A percentile compares a stretch with the other conserved stretches of the same genome.
Evolutionary conservation across 768 basidiomycete species (phyloP).

Genomic region (Boletus vermiculosoides): DNA sequence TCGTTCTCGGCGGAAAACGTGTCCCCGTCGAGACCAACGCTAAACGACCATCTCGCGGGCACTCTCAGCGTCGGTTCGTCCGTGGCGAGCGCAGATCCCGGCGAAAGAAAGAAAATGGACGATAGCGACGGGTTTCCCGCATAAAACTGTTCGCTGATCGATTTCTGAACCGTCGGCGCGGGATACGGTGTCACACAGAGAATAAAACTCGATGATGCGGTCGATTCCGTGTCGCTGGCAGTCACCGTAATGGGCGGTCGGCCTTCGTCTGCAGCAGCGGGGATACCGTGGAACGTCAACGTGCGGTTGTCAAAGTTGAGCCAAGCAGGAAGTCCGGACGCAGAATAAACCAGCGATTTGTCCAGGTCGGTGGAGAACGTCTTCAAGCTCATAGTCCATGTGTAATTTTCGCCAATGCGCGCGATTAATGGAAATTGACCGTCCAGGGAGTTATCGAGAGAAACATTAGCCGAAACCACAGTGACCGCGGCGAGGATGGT

Average conservation of each 20-base stretch:
- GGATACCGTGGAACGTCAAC: constrained; percentile 67
- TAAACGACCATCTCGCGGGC: constrained; percentile 85
- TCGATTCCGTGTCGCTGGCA: constrained; percentile 53
- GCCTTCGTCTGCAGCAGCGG: constrained; percentile 61
- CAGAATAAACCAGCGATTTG: constrained; percentile 48
- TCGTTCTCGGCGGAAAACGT: constrained; percentile 53
- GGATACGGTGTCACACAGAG: constrained; percentile 57
- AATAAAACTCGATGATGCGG: constrained; percentile 51
- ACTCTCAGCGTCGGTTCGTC: constrained; percentile 62
- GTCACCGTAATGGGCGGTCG: constrained; percentile 57
- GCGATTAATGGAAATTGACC: constrained; percentile 80
- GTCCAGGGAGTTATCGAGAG: constrained; percentile 58
- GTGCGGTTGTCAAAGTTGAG: constrained; percentile 64
- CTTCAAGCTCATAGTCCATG: constrained; percentile 62
- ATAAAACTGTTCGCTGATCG: constrained; percentile 61
- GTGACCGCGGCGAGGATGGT: constrained; percentile 41
- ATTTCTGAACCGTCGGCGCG: constrained; percentile 51
- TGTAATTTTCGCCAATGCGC: constrained; percentile 58
- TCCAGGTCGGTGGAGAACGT: constrained; percentile 61
- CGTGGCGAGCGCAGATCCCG: constrained; percentile 54
- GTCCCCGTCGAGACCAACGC: constrained; percentile 72
- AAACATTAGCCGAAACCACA: constrained; percentile 44
- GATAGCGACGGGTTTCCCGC: constrained; percentile 62
- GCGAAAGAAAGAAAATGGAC: constrained; percentile 69
- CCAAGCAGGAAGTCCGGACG: constrained; percentile 69